Evolutionary conservation across 768 basidiomycete species (phyloP), one percentile per base, ranked within the genome.

Genomic region (Chalciporus chontae): DNA sequence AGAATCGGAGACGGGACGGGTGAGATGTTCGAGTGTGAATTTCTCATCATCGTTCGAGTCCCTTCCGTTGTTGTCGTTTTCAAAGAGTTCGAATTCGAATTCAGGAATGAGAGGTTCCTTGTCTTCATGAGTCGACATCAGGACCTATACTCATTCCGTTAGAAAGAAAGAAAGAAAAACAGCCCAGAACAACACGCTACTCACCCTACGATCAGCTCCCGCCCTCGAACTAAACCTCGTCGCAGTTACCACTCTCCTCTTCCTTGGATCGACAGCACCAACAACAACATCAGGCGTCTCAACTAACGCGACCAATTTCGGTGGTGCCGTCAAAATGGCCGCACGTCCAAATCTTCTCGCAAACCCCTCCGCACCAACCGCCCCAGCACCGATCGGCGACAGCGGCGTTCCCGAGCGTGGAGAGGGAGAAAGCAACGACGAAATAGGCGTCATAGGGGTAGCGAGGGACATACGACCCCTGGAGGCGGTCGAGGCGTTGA

Each of bases 241-340:
- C 7, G 89, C 87, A 47, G 90, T 92, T 13, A 91, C 85, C 1
- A 94, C 88, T 42, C 92, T 73, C 57, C 87, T 75, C 75, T 93
- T 90, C 65, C 77, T 73, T 15, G 89, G 82, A 66, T 94, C 92
- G 8, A 93, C 87, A 19, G 91, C 88, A 8, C 92, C 92, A 32
- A 91, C 81, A n/a, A 84, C 90, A 8, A 92, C 84, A 63, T 93
- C 92, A 0, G 90, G 89, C 9, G 89, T 92, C 66, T 88, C 88
- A 15, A 94, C 85, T 26, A 93, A 71, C 4, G 85, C 89, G 15
- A 94, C 78, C 24, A 94, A 70, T 62, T 84, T 84, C 14, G 92
- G 91, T n/a, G 90, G 87, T 14, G 86, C 86, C 10, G 86, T 90
- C 68, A 92, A 68, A 39, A 87, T 83, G 13, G 87, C 82, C 0